Evolutionary conservation across 208 protist species (phyloP), one percentile per base, ranked within the genome.

Genomic region (Leishmania lainsoni): DNA sequence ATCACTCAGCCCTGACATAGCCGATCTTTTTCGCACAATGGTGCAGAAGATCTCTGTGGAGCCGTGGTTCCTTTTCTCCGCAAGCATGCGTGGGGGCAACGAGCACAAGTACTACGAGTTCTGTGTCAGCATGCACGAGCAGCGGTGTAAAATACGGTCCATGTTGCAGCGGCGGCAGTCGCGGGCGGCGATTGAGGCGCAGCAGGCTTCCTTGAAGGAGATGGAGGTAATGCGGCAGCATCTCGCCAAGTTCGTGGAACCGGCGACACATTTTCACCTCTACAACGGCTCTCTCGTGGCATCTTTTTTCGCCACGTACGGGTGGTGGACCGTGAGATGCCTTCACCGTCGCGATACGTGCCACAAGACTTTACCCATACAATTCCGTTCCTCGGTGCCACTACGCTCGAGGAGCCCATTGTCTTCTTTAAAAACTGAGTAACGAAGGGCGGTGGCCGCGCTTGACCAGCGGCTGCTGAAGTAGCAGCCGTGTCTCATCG

Each of bases 31-130:
- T 75, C 56, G 75, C 10, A 63, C 59, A 51, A 92, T 96, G 83
- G 94, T 90, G 65, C 73, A 78, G 48, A 96, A 93, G 79, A 72
- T 95, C 48, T 70, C 75, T 48, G 83, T 88, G 35, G 81, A 80
- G 71, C 92, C 94, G 79, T 97, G 94, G 94, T 97, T 95, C 81
- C 84, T 95, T n/a, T 96, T 97, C 78, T 85, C 76, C 10, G 92
- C 93, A 22, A 96, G 92, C 84, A 85, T 86, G 82, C 90, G 93
- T 14, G 54, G 70, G n/a, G 86, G 88, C 26, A 77, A 89, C 69
- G 92, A 95, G 81, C 83, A 95, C 78, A 90, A 91, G 58, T 92
- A 95, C 81, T 97, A 96, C 83, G 87, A 95, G 70, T 91, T 91
- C 78, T 85, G 85, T 35, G 86, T 95, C 35, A 78, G 86, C 35